Evolutionary conservation across 2,329 filamentous ascomycete genomes (phyloP), one percentile per base, ranked within the genome.

Genomic region (Penicillium decumbens): DNA sequence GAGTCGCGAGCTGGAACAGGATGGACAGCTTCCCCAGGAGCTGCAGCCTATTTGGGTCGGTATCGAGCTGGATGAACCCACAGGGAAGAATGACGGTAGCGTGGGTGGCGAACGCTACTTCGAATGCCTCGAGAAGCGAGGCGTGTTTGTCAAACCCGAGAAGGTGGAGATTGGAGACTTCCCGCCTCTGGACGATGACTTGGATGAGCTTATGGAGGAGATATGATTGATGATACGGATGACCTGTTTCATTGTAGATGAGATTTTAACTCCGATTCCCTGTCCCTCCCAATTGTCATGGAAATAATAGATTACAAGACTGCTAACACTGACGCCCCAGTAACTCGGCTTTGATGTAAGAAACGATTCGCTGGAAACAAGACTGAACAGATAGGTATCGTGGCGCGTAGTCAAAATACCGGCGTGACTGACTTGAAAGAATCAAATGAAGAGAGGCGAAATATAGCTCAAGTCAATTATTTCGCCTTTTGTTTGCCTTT

Each of bases 41-140:
- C 53, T 57, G 7, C 52, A 63, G 43, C 71, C 71, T 2, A 60
- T 75, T 18, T 84, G 81, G 81, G 69, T 84, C 8, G 81, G 81
- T 10, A 72, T 85, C 29, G 71, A 73, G 53, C 73, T 85, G 33
- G 82, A 85, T 61, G 82, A 85, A 65, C 82, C 82, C 2, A 80
- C 77, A 7, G 82, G 82, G 24, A 83, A 83, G 71, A 85, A 85
- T 60, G 80, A 85, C 59, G 82, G 82, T 4, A 75, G 69, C 33
- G 68, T 76, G 3, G 72, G 71, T 49, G 75, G 74, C 13, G 67
- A 70, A 56, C 72, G 75, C 47, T 83, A 84, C 65, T 85, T 85
- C 51, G 62, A 66, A 20, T 77, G 79, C 52, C 76, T 75, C 35
- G 70, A 67, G 38, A 74, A 75, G 18, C 78, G 78, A 32, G 82